Evolutionary conservation across 352 stramenopile genomes (phyloP), one percentile per base, ranked within the genome.

Genomic region (Pythium brassicae): DNA sequence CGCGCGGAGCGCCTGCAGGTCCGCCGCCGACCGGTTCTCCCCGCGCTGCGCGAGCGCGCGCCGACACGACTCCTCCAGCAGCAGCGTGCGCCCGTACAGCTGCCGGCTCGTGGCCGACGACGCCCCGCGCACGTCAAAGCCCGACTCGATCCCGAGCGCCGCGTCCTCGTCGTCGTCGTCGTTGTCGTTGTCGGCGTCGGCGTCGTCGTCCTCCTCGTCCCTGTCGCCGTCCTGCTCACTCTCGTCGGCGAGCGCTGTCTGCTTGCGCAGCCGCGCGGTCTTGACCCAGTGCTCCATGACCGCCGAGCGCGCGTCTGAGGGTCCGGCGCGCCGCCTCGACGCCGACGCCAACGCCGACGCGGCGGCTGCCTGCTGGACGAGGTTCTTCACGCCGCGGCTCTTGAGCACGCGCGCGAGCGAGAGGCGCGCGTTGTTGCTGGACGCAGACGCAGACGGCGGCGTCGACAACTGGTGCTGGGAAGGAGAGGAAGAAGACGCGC

Each of bases 281-380:
- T 83, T 75, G 34, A 84, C 59, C 74, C 72, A 87, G 49, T 85
- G 69, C 26, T 74, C 59, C 77, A 87, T 86, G n/a, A 86, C 77
- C 7, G 57, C 69, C 7, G 77, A 87, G 17, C 68, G 72, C 26
- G 71, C 57, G n/a, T 71, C 55, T 15, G 42, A 12, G 1, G 42
- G 9, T 35, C 26, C 62, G 37, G 26, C 56, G 65, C 40, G 20
- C 17, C 4, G 45, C 10, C 17, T 8, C 45, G 23, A 17, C 52
- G 55, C 58, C 59, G 69, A 29, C 62, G 58, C 34, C 43, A 52
- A 37, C 32, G 32, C 14, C 11, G 35, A 42, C 12, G 72, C 60
- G 2, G 73, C 69, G 17, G 81, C 57, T 0, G 78, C 66, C 53
- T 85, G 72, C 29, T 74, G 69, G 6, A 89, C 78, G 20, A 89